A percentile compares a stretch with the other conserved stretches of the same genome.
These are phyloP conservation scores for Ulota crispa DNA, from an alignment of 225 moss, liverwort and hornwort genomes.

Conservation along the genomic window DNA sequence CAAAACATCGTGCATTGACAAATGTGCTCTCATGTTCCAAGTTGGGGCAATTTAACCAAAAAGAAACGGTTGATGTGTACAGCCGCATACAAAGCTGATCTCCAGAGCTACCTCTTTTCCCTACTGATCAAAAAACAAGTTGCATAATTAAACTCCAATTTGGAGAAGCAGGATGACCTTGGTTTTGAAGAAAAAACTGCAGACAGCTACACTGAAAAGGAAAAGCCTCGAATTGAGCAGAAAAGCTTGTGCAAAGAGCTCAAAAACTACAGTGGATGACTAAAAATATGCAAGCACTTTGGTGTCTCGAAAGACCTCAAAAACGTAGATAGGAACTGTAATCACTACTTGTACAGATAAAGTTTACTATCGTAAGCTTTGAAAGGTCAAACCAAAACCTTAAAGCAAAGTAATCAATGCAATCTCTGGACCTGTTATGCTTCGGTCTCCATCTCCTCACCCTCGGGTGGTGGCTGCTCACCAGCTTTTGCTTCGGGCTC, in stretches of 20 bases:
- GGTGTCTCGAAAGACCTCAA: background rate
- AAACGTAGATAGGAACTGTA: background rate
- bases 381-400: background rate
- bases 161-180: background rate
- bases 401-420: background rate
- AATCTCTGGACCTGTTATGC: slow-evolving; percentile 12
- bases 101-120: background rate
- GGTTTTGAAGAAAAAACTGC: background rate
- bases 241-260: background rate
- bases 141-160: background rate
- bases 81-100: background rate
- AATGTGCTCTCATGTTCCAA: background rate
- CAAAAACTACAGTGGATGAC: background rate
- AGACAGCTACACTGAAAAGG: background rate
- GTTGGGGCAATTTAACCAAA: background rate
- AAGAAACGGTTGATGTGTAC: background rate
- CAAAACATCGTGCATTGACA: background rate
- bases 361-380: background rate
- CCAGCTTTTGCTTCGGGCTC: slow-evolving; percentile 27
- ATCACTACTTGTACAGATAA: background rate
- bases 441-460: slow-evolving; percentile 32
- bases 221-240: background rate
- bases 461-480: slow-evolving; percentile 30
- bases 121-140: background rate
- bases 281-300: background rate